These are phyloP conservation scores for Globisporangium cederbergense DNA, from an alignment of 352 stramenopile genomes.

Conservation along the genomic window DNA sequence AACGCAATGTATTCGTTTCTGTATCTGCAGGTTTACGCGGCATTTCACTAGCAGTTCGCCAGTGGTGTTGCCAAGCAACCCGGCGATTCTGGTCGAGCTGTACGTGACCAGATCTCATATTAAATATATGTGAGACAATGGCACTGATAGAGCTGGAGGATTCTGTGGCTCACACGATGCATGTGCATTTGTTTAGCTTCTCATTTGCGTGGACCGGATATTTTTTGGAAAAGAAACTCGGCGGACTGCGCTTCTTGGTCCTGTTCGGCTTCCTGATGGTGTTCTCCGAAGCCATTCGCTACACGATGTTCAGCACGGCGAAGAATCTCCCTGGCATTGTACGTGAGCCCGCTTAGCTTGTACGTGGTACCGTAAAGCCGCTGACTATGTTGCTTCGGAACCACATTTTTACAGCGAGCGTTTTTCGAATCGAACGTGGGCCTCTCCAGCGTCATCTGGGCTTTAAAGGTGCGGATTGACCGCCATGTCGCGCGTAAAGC, in stretches of 20 bases:
- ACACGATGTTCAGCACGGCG: conserved; percentile 15
- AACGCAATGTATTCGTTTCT: background rate
- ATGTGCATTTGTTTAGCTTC: conserved; percentile 12
- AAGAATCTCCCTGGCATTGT: conserved; percentile 17
- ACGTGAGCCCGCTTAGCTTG: background rate
- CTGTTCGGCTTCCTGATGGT: conserved; percentile 17
- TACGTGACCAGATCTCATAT: background rate
- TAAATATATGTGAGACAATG: background rate
- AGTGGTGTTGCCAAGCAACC: background rate
- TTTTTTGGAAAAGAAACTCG: conserved; percentile 23
- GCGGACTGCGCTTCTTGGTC: conserved; percentile 23
- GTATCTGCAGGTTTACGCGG: background rate
- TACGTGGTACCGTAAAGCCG: background rate
- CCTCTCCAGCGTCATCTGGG: conserved; percentile 23
- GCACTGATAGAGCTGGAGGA: background rate
- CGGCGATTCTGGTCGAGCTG: conserved; percentile 12
- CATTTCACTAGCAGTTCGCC: background rate
- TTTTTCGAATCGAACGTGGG: conserved; percentile 21
- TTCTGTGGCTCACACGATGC: background rate
- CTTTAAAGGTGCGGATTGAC: conserved; percentile 17
- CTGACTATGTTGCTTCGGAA: background rate
- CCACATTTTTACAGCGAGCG: conserved; percentile 6
- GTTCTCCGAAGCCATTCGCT: conserved; percentile 23
- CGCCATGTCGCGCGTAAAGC: background rate
- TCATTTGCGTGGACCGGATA: conserved; percentile 29